Percentiles rank a stretch among this genome's conserved stretches.
phyloP scores from a whole-genome alignment of 352 stramenopile genomes.

The Phytophthora fragariaefolia region DNA sequence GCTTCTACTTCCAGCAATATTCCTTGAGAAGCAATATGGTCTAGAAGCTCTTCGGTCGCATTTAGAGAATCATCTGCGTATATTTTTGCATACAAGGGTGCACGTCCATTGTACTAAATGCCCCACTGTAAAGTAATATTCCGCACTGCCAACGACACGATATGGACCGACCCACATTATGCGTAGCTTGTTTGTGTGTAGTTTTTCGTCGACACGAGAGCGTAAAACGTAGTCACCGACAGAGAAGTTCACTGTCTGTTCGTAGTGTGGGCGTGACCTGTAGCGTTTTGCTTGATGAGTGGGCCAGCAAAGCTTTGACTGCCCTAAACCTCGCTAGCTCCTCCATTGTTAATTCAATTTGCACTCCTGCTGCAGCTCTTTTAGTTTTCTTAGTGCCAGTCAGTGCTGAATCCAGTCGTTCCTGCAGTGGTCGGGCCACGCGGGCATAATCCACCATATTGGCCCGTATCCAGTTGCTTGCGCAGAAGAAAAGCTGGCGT shows the following conservation, averaged over 20 bases:
- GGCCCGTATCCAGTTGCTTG: background rate
- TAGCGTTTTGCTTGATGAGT: slow-evolving; percentile 13
- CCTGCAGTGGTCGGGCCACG: background rate
- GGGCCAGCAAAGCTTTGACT: too few relatives aligned
- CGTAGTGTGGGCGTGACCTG: slow-evolving; percentile 6
- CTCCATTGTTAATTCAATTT: too few relatives aligned
- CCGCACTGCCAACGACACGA: slow-evolving; percentile 16
- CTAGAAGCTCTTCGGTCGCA: background rate
- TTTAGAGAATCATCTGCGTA: slow-evolving; percentile 8
- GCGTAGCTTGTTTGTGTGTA: slow-evolving; percentile 30
- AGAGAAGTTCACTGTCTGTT: slow-evolving; percentile 17
- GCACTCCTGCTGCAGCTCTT: background rate
- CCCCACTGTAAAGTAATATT: slow-evolving; percentile 28
- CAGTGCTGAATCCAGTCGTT: background rate
- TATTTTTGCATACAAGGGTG: slow-evolving; percentile 9
- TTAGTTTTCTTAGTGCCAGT: background rate
- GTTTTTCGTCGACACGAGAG: too few relatives aligned
- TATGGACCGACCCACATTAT: slow-evolving; percentile 43
- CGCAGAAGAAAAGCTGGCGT: background rate
- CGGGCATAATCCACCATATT: background rate
- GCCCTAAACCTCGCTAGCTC: too few relatives aligned
- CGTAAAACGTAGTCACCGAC: slow-evolving; percentile 38
- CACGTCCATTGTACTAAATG: slow-evolving; percentile 25
- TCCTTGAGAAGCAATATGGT: slow-evolving; percentile 11
- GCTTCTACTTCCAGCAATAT: slow-evolving; percentile 5